Conservation (phyloP, 1,139 yeast species). For the Candida smagusa region DNA sequence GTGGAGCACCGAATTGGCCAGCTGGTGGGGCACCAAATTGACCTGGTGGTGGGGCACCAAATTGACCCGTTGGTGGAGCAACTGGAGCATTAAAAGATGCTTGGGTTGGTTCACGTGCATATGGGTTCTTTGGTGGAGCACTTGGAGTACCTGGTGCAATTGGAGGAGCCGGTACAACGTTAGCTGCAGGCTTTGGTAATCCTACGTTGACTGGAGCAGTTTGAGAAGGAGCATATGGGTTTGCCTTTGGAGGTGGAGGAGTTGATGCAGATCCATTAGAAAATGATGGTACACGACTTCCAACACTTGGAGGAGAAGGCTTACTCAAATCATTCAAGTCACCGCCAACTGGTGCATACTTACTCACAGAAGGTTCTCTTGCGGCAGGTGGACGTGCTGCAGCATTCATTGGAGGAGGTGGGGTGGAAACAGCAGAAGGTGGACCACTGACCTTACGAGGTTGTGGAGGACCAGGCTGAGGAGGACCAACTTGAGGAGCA, state of each 20-base stretch:
- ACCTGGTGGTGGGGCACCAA: neutral
- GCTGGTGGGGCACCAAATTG: conserved; percentile 7
- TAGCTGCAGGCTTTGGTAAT: conserved; percentile 13
- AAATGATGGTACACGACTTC: neutral
- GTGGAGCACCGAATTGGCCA: conserved; percentile 5
- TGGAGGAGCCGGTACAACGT: neutral
- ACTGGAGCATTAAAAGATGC: neutral
- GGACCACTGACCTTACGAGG: conserved; percentile 30
- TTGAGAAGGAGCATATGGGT: conserved; percentile 44
- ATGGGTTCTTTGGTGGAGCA: conserved; percentile 35
- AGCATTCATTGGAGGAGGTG: conserved; percentile 10
- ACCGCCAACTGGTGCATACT: conserved; percentile 2
- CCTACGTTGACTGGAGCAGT: conserved; percentile 10
- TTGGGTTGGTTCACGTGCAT: conserved; percentile 28
- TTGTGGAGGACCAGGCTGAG: conserved; percentile 22
- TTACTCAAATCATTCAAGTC: neutral
- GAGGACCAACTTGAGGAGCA: conserved; percentile 10
- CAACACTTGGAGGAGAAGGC: neutral
- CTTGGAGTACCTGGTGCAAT: conserved; percentile 9
- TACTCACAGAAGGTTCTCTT: conserved; percentile 15
- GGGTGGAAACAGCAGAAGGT: conserved; percentile 13
- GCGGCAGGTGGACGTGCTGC: neutral
- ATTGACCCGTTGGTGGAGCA: conserved; percentile 9
- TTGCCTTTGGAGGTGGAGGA: conserved; percentile 1
- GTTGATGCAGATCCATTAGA: neutral